Conservation (phyloP, 176 grass and related monocot genomes). For the Rhipidocladum racemiflorum region DNA sequence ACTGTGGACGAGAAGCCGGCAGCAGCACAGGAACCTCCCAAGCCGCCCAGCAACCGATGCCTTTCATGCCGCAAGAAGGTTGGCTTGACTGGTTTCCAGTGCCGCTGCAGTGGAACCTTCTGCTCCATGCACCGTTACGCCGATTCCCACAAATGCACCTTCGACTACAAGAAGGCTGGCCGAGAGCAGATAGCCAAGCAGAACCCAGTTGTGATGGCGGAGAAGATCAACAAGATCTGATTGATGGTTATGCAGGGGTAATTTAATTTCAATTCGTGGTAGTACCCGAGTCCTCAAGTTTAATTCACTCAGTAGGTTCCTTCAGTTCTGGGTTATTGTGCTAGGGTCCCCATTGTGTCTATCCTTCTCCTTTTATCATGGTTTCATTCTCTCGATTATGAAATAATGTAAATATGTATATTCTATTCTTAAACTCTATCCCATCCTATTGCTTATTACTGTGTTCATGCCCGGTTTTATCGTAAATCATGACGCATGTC, state of each 20-base stretch:
- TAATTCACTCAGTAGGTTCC: slow-evolving; percentile 32
- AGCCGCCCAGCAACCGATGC: slow-evolving; percentile 62
- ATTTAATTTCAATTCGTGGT: slow-evolving; percentile 5
- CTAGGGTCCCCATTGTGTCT: slow-evolving; percentile 38
- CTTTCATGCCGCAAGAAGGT: slow-evolving; percentile 66
- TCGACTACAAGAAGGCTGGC: slow-evolving; percentile 72
- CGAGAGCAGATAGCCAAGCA: slow-evolving; percentile 67
- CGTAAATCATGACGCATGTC: background rate
- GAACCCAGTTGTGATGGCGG: slow-evolving; percentile 64
- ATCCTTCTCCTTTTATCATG: slow-evolving; percentile 33
- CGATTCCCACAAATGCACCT: slow-evolving; percentile 64
- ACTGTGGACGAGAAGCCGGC: slow-evolving; percentile 11
- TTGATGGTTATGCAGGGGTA: background rate
- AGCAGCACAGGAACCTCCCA: slow-evolving; percentile 44
- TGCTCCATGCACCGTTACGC: slow-evolving; percentile 61
- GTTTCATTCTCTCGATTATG: slow-evolving; percentile 64
- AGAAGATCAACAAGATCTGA: slow-evolving; percentile 83
- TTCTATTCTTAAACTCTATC: slow-evolving; percentile 41
- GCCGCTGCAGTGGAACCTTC: slow-evolving; percentile 68
- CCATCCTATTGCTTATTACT: background rate
- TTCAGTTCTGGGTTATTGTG: slow-evolving; percentile 37
- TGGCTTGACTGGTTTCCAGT: slow-evolving; percentile 60
- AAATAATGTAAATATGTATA: slow-evolving; percentile 75
- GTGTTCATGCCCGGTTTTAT: background rate
- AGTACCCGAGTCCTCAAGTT: slow-evolving; percentile 13